These are phyloP conservation scores for Podospora didyma DNA, from an alignment of 495 filamentous ascomycete genomes.

Conservation along the genomic window DNA sequence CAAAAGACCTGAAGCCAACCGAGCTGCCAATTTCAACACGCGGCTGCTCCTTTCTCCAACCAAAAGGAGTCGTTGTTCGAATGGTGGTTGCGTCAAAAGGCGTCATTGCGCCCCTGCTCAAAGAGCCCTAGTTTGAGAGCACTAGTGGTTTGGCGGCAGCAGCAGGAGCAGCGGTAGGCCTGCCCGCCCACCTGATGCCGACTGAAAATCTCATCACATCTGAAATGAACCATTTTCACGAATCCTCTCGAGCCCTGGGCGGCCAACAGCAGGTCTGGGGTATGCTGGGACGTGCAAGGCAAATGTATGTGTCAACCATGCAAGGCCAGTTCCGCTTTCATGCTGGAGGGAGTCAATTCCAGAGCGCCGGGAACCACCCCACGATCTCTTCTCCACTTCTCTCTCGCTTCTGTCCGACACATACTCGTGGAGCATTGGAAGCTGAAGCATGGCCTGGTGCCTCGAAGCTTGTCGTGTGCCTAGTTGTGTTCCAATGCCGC, in stretches of 20 bases:
- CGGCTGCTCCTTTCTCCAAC: neutral
- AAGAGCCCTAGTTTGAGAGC: slow-evolving; percentile 6
- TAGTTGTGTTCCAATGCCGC: neutral
- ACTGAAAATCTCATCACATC: neutral
- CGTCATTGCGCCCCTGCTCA: slow-evolving; percentile 22
- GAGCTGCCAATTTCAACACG: neutral
- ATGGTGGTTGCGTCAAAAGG: slow-evolving; percentile 16
- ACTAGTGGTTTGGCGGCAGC: slow-evolving; percentile 7
- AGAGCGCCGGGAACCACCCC: neutral
- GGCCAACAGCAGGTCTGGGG: no score
- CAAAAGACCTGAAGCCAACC: slow-evolving; percentile 2
- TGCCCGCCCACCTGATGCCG: neutral
- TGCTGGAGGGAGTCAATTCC: neutral
- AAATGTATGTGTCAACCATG: neutral
- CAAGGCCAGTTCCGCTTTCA: neutral
- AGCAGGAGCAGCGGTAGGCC: no score
- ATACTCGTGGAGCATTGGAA: no score
- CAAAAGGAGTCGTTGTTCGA: neutral
- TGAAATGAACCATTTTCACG: no score
- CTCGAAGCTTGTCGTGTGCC: no score
- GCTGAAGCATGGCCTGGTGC: no score
- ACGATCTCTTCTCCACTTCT: neutral
- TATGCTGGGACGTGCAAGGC: no score
- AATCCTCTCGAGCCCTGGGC: no score
- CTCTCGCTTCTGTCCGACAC: neutral